Evolutionary conservation across 2,329 filamentous ascomycete species (phyloP), one percentile per base, ranked within the genome.

Genomic region (Alternaria angustiovoidea): DNA sequence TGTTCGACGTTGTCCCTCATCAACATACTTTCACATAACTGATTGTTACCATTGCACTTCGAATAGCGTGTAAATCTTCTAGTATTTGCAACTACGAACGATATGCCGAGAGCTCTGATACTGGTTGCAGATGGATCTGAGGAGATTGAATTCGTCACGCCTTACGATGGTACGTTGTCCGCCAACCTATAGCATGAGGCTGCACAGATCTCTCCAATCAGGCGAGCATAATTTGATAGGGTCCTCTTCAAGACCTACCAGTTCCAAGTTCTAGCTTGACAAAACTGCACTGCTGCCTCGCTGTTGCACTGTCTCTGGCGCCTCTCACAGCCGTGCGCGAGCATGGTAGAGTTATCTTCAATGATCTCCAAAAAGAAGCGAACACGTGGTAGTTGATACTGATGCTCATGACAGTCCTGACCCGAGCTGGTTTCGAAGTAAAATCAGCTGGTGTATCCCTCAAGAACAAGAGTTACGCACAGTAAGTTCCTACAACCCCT

Each of bases 121-220:
- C 67, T 80, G 8, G 65, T 80, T 14, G 77, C 78, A 4, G 76
- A 80, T 65, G 78, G 78, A 39, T 73, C 71, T 0, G 78, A 80
- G 63, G 78, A 80, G 63, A 80, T 80, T 56, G 78, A 80, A 54
- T 79, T 79, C 49, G 76, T 80, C 7, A 79, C 76, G 5, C 71
- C 77, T 2, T 79, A 80, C 46, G 78, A 80, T 69, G 77, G 75
- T 79, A 66, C 24, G 67, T 43, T 26, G 20, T 30, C 28, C 9
- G 28, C 28, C 11, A 7, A 22, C 16, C 16, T n/a, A 7, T 18
- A 26, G 3, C 14, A 36, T 36, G 32, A 36, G 14, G 5, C 32
- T 36, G 14, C 12, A 36, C 12, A 32, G 8, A 14, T 14, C 12
- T 12, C 2, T 5, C 5, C 12, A 36, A 36, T 7, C 2, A 12